A percentile compares a stretch with the other conserved stretches of the same genome.
Evolutionary conservation across 1,139 yeast genomes (phyloP).

Genomic region (Sugiyamaella pinicola): DNA sequence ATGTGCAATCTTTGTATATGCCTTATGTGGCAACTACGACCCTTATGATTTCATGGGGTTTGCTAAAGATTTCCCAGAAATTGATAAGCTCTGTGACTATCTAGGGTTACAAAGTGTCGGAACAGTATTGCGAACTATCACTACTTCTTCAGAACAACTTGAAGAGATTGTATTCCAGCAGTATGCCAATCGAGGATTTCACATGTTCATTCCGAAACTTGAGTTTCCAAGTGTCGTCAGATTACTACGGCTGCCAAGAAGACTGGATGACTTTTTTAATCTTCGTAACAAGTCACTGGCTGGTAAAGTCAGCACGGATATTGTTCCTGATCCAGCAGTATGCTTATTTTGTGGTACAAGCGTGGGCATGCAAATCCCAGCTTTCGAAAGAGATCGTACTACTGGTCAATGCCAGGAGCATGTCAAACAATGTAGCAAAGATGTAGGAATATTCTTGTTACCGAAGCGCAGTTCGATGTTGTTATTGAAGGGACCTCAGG

Average conservation of each 20-base stretch:
- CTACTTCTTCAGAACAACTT: slow-evolving; percentile 9
- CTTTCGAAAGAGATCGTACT: slow-evolving; percentile 36
- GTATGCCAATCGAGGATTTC: slow-evolving; percentile 3
- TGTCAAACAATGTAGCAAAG: slow-evolving; percentile 54
- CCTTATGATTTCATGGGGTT: slow-evolving; percentile 43
- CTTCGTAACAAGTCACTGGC: slow-evolving; percentile 20
- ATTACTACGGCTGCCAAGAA: slow-evolving; percentile 62
- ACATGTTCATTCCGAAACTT: slow-evolving; percentile 33
- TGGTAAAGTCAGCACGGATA: slow-evolving; percentile 24
- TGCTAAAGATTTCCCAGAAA: slow-evolving; percentile 47
- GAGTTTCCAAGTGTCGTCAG: slow-evolving; percentile 70
- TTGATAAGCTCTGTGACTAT: slow-evolving; percentile 57
- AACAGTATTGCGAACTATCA: slow-evolving; percentile 32
- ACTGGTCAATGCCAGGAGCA: slow-evolving; percentile 45
- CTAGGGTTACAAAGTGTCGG: slow-evolving; percentile 54
- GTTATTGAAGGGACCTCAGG: slow-evolving; percentile 61
- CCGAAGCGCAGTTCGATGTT: slow-evolving; percentile 76
- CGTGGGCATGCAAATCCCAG: slow-evolving; percentile 67
- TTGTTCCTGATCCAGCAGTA: slow-evolving; percentile 74
- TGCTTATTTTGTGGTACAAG: slow-evolving; percentile 81
- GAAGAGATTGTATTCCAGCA: slow-evolving; percentile 7
- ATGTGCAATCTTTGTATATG: slow-evolving; percentile 60
- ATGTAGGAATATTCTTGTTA: slow-evolving; percentile 74
- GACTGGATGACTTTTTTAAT: slow-evolving; percentile 67
- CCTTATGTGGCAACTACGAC: slow-evolving; percentile 60